Percentiles rank a stretch among this genome's conserved stretches.
phyloP scores from a whole-genome alignment of 176 grass and related monocot species.

The Zizania latifolia region DNA sequence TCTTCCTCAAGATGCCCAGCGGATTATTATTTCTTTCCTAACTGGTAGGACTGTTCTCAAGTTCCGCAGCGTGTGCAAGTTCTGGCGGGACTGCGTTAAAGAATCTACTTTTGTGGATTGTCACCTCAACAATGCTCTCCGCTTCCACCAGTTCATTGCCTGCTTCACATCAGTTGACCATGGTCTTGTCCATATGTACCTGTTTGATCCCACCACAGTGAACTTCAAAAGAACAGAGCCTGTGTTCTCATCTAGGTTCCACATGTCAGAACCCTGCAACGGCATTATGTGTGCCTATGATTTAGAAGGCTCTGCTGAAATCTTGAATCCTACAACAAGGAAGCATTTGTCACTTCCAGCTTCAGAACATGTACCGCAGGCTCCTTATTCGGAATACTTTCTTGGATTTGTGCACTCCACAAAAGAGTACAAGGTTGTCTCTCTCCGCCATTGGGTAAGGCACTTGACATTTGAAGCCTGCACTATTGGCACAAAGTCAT shows the following conservation, averaged over 20 bases:
- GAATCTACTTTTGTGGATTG: conserved; percentile 31
- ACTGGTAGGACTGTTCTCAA: conserved; percentile 37
- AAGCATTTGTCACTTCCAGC: conserved; percentile 26
- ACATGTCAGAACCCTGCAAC: conserved; percentile 43
- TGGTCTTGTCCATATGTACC: conserved; percentile 33
- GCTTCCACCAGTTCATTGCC: conserved; percentile 32
- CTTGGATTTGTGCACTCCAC: conserved; percentile 37
- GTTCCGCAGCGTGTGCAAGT: conserved; percentile 28
- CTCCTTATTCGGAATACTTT: conserved; percentile 44
- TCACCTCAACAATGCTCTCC: conserved; percentile 33
- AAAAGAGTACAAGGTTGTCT: conserved; percentile 46
- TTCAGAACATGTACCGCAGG: background rate
- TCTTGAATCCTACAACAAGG: conserved; percentile 45
- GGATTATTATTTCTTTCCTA: conserved; percentile 30
- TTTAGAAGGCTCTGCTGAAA: conserved; percentile 26
- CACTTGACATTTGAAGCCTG: conserved; percentile 46
- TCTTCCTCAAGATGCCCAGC: conserved; percentile 38
- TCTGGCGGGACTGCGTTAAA: conserved; percentile 39
- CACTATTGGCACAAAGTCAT: conserved; percentile 26
- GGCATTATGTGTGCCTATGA: conserved; percentile 44
- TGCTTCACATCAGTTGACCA: conserved; percentile 43
- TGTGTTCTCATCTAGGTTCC: conserved; percentile 39
- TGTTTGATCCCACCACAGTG: conserved; percentile 37
- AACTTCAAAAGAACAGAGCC: conserved; percentile 31
- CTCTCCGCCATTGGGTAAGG: conserved; percentile 15